Base-by-base conservation (phyloP, 2,329 filamentous ascomycete genomes). In the Penicillium sp. region DNA sequence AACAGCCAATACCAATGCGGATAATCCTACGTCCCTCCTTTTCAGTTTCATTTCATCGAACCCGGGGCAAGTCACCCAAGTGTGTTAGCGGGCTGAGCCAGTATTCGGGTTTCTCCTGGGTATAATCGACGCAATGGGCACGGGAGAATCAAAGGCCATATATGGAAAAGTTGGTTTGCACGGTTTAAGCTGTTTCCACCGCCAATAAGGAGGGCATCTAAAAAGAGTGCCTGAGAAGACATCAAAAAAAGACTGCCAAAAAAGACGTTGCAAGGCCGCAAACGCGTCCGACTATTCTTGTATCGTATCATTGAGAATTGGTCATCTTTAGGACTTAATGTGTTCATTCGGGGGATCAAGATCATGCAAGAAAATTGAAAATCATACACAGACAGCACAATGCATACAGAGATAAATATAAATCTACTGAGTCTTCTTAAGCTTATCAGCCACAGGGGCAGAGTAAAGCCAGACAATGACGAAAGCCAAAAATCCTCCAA, bases 391-490 rank as follows among this genome's bases (percentile, higher is more conserved):
- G 54, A 60, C 58, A 66, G 55, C 66, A 68, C 59, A 69, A 65
- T 58, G 55, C 57, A 58, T 64, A 58, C 54, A 62, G 53, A 33
- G 36, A 29, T 55, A 44, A 36, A 44, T 29, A 38, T 44, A 51
- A 9, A 61, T 60, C 63, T 68, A 73, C 73, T 81, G 78, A 57
- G 71, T 79, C 74, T 82, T 82, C 78, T 82, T 82, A 39, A 67
- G 64, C 56, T 75, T 78, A 13, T 67, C 68, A 53, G 66, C 62
- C 47, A 63, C 56, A 21, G 88, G 87, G 64, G 83, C 86, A 68
- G 85, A 87, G 73, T 86, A 99, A 75, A 99, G 81, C 94, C 94
- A 99, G 36, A 97, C 70, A 15, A 86, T 85, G 52, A 92, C 90
- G 77, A 99, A 97, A 0, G 81, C 85, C 61, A 97, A 64, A 84